These are phyloP conservation scores for Silene latifolia DNA, from an alignment of 148 eudicot species.

Conservation along the genomic window DNA sequence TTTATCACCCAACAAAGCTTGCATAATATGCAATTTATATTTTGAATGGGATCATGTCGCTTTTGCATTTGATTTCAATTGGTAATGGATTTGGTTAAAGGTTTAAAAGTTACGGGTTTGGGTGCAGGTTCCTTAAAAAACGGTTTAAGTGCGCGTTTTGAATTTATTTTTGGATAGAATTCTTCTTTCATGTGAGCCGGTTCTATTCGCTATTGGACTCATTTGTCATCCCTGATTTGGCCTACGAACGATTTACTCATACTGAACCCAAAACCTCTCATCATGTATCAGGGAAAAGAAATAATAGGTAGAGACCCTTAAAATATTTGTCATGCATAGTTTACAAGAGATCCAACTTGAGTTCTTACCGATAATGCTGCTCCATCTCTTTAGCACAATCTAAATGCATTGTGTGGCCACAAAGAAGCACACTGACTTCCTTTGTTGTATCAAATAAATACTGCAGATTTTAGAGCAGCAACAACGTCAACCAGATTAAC, in stretches of 20 bases:
- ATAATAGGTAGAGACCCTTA: neutral
- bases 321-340: neutral
- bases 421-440: slow-evolving; percentile 38
- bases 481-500: neutral
- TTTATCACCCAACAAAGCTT: too few relatives aligned
- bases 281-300: neutral
- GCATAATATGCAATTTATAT: too few relatives aligned
- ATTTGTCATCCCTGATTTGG: too few relatives aligned
- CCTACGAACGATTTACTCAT: neutral
- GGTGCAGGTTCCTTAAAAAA: too few relatives aligned
- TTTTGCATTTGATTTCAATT: too few relatives aligned
- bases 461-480: slow-evolving; percentile 25
- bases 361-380: slow-evolving; percentile 39
- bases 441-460: slow-evolving; percentile 47
- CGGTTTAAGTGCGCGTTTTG: too few relatives aligned
- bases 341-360: neutral
- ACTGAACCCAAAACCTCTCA: neutral
- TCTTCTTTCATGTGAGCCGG: too few relatives aligned
- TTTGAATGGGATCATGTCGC: too few relatives aligned
- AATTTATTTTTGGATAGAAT: too few relatives aligned
- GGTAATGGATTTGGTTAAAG: too few relatives aligned
- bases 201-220: too few relatives aligned
- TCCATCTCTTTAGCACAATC: slow-evolving; percentile 51
- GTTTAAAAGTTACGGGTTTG: too few relatives aligned
- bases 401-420: slow-evolving; percentile 56